Evolutionary conservation across 2,329 filamentous ascomycete species (phyloP), one percentile per base, ranked within the genome.

Genomic region (Juglanconis oblonga): DNA sequence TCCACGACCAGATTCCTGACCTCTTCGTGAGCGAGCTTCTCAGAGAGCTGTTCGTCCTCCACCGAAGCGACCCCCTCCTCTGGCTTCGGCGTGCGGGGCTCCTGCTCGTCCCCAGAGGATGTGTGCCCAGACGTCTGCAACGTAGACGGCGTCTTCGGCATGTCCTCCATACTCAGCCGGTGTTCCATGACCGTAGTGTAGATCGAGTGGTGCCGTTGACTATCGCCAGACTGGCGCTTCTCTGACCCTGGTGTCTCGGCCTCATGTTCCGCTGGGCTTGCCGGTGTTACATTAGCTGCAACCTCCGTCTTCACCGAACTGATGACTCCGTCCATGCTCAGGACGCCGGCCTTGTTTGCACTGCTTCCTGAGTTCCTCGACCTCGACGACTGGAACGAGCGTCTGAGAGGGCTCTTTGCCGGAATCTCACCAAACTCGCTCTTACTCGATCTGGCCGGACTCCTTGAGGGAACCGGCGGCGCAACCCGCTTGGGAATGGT

Each of bases 401-500:
- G 76, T 58, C 79, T 75, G 5, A 83, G 70, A 13, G 83, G 82
- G 66, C 81, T 86, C 65, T 73, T 74, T n/a, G 70, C 72, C 62
- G 65, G 72, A 3, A 90, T 72, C 77, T 94, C 72, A 75, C 86
- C 69, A 81, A 90, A 78, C 73, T 90, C 74, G 72, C 82, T 71
- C 69, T 77, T 81, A 66, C 78, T 79, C 29, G 74, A 70, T 79
- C 91, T 66, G 72, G 87, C 87, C 1, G 91, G 89, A 69, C 90
- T 96, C 52, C 92, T 82, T 3, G 85, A 81, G 1, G 93, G 93
- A 11, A 97, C 81, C 8, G 90, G 87, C 1, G 93, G 92, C 1
- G 91, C 85, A 1, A 87, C 75, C 40, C 92, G 84, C 75, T 94
- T 96, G 11, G 90, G 87, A 61, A 97, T 96, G 50, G 86, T 92